Conservation (phyloP, 2,329 filamentous ascomycete genomes). For the Aureobasidium subglaciale region DNA sequence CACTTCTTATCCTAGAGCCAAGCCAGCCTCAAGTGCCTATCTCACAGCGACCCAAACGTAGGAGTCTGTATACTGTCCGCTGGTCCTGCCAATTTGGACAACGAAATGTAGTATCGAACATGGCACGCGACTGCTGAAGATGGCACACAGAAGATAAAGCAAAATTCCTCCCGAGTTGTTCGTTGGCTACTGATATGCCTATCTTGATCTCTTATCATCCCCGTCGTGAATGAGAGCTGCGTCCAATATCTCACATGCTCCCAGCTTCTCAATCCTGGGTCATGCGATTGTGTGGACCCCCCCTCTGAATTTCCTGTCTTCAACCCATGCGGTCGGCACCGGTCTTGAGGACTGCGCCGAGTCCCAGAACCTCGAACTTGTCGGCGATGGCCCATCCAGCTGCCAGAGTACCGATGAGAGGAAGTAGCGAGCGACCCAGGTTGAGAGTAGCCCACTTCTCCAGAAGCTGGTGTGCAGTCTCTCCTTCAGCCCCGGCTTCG, state of each 20-base stretch:
- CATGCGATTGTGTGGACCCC: neutral
- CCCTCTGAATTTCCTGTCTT: neutral
- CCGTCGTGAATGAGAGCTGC: neutral
- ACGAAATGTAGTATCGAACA: neutral
- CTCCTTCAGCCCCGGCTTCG: constrained; percentile 36
- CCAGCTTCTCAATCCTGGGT: neutral
- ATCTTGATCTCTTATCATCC: neutral
- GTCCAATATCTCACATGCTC: constrained; percentile 6
- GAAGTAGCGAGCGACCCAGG: constrained; percentile 34
- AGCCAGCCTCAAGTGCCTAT: neutral
- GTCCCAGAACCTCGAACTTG: constrained; percentile 22
- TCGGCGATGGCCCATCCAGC: constrained; percentile 27
- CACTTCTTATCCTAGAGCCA: neutral
- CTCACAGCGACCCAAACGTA: neutral
- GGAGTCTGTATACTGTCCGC: neutral
- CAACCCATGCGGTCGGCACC: constrained; percentile 22
- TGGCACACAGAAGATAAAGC: neutral
- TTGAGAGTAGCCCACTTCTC: constrained; percentile 50
- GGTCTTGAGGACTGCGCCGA: constrained; percentile 20
- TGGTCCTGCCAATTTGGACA: no score
- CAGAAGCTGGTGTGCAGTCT: constrained; percentile 46
- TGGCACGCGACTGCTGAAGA: neutral
- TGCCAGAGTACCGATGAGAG: constrained; percentile 19
- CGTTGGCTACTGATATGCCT: neutral
- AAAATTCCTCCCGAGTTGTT: neutral